Evolutionary conservation across 345 rosid genomes (phyloP).

Genomic region (Erucastrum elatum): DNA sequence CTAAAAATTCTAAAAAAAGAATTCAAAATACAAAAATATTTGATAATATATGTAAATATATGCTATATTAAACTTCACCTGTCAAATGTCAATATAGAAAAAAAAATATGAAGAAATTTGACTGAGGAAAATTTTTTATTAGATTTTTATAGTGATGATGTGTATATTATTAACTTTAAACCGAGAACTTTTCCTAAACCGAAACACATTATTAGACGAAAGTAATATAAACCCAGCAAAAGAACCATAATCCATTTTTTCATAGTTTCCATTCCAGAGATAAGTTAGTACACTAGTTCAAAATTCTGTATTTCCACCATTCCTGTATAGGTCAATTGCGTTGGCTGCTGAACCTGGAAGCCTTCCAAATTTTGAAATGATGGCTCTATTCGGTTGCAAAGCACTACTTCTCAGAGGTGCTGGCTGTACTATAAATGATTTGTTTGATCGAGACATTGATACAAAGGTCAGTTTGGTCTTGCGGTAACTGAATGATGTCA

Average conservation of each 20-base stretch:
- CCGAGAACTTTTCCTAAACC: too few relatives aligned
- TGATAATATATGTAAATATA: too few relatives aligned
- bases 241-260: background rate
- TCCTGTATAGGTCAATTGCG: constrained; percentile 66
- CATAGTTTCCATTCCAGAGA: background rate
- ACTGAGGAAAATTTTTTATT: too few relatives aligned
- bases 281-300: background rate
- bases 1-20: too few relatives aligned
- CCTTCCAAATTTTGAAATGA: constrained; percentile 73
- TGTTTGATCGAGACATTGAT: constrained; percentile 89
- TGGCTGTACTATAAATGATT: constrained; percentile 91
- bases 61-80: too few relatives aligned
- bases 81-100: too few relatives aligned
- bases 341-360: constrained; percentile 73
- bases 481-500: background rate
- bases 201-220: too few relatives aligned
- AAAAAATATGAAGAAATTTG: too few relatives aligned
- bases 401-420: constrained; percentile 88
- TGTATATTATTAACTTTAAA: too few relatives aligned
- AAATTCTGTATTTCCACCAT: background rate
- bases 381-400: constrained; percentile 75
- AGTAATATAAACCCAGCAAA: constrained; percentile 12
- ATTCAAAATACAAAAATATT: too few relatives aligned
- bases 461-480: constrained; percentile 47
- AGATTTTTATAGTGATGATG: too few relatives aligned